Evolutionary conservation across 441 rosid species (phyloP), one percentile per base, ranked within the genome.

Genomic region (Jatropha multifida): DNA sequence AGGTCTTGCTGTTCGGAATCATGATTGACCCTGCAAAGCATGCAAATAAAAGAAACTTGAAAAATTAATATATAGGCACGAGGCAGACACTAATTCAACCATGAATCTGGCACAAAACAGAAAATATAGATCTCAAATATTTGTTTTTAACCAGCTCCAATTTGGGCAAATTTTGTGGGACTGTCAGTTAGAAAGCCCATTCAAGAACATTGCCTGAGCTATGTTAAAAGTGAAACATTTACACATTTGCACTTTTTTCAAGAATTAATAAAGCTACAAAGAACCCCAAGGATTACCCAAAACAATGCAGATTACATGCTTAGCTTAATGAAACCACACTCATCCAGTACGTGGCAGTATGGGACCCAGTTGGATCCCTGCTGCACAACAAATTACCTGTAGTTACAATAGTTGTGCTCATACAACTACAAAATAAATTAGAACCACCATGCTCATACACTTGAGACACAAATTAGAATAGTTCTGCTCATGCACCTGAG

Each of bases 11-110:
- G 68, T 74, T 78, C 69, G 54, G 76, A 71, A 52, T 83, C 79
- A 66, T 63, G 14, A 49, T 69, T 73, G 46, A 76, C 80, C 89
- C 92, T 91, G 82, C 78, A 85, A 81, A 76, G 65, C 68, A 59
- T 59, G 41, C 71, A 81, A 75, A 41, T n/a, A 65, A 62, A 64
- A 42, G 44, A 12, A 51, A 73, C 59, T 42, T 18, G 4, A 46
- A 61, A 26, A 75, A 55, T 5, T 63, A 9, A n/a, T 37, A 37
- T 6, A 40, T 56, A 23, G n/a, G n/a, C 38, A 44, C 37, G 63
- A 52, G 51, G 26, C 38, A 48, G 32, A 51, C 38, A 62, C 32
- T 38, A 48, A 46, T 51, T 17, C 49, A 27, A 17, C 65, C 32
- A 58, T 58, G 56, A 61, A 72, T 26, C 44, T 20, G 14, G 23